These are phyloP conservation scores for Fusarium fracticaudum DNA, from an alignment of 2,329 filamentous ascomycete genomes.

Conservation along the genomic window DNA sequence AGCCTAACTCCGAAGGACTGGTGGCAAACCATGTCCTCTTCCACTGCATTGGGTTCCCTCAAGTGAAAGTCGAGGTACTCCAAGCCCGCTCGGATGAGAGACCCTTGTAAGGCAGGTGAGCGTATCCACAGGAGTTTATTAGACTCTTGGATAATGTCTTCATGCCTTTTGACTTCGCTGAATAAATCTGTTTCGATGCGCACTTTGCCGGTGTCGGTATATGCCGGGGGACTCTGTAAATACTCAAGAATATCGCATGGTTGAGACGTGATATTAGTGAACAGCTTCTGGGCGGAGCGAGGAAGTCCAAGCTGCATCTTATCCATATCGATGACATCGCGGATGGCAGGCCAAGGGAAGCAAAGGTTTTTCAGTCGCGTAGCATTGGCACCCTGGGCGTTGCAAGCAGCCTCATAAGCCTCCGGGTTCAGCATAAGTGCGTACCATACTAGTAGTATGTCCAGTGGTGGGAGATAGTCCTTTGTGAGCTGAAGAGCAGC, in stretches of 20 bases:
- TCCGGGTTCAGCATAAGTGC: constrained; percentile 3
- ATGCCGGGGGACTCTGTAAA: constrained; percentile 17
- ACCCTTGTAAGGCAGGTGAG: constrained; percentile 8
- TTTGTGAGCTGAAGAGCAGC: constrained; percentile 20
- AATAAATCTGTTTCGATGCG: constrained; percentile 10
- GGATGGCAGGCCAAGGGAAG: constrained; percentile 28
- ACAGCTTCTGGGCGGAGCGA: constrained; percentile 19
- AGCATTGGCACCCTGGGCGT: neutral
- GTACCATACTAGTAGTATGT: constrained; percentile 27
- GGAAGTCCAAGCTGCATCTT: constrained; percentile 9
- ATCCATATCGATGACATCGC: constrained; percentile 19
- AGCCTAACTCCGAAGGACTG: constrained; percentile 11
- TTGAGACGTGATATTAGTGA: constrained; percentile 16
- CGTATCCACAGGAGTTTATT: constrained; percentile 21
- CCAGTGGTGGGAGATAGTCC: constrained; percentile 20
- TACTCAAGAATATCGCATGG: constrained; percentile 22
- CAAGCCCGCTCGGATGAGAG: neutral
- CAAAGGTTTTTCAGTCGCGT: constrained; percentile 13
- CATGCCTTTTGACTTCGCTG: constrained; percentile 8
- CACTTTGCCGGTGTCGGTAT: neutral
- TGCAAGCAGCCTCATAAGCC: constrained; percentile 11
- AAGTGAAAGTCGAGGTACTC: constrained; percentile 18
- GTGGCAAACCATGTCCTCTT: neutral
- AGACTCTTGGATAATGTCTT: constrained; percentile 7
- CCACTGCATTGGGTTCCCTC: neutral